phyloP scores from a whole-genome alignment of 164 flowering plant species.

The Nymphaea colorata region DNA sequence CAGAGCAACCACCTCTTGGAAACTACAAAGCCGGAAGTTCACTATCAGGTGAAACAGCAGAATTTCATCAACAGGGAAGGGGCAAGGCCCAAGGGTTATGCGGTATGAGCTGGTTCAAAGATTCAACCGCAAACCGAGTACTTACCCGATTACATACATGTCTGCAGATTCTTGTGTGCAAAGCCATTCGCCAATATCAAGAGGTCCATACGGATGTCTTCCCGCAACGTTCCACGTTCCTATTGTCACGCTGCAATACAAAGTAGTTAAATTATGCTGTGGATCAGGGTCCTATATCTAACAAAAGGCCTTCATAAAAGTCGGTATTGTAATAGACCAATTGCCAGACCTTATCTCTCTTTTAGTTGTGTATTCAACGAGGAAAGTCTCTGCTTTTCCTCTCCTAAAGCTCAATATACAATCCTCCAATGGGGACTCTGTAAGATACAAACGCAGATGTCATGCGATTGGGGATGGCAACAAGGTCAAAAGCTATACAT shows the following conservation, averaged over 20 bases:
- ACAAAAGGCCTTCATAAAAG: background rate
- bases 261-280: background rate
- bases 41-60: too few relatives aligned
- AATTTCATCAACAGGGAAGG: too few relatives aligned
- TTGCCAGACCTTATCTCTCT: slow-evolving; percentile 83
- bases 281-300: background rate
- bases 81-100: too few relatives aligned
- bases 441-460: background rate
- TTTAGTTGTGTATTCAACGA: slow-evolving; percentile 65
- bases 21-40: slow-evolving; percentile 24
- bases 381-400: slow-evolving; percentile 80
- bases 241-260: slow-evolving; percentile 42
- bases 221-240: slow-evolving; percentile 99
- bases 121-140: slow-evolving; percentile 1
- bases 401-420: slow-evolving; percentile 41
- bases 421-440: slow-evolving; percentile 32
- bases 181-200: slow-evolving; percentile 89
- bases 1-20: slow-evolving; percentile 51
- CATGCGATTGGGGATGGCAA: background rate
- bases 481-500: background rate
- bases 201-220: slow-evolving; percentile 49
- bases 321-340: background rate
- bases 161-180: slow-evolving; percentile 64
- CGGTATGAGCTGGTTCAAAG: background rate
- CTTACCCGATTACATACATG: slow-evolving; percentile 80